Evolutionary conservation across 164 flowering plant species (phyloP), one percentile per base, ranked within the genome.

Genomic region (Liquidambar formosana): DNA sequence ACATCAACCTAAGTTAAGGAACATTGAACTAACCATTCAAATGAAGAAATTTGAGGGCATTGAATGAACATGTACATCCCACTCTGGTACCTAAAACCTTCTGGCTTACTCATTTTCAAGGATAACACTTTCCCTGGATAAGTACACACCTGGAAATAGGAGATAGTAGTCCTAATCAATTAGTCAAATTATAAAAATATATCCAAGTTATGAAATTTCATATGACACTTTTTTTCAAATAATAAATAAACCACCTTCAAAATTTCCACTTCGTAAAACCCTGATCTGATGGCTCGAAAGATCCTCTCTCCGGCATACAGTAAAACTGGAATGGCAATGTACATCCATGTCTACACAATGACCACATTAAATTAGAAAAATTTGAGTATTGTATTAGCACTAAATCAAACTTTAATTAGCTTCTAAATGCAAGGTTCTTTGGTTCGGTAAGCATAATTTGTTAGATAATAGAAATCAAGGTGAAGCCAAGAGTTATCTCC

Each of bases 11-110:
- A 33, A 33, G 2, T 33, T 33, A 33, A 61, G 19, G 61, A 14
- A 27, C 3, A 57, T 45, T 28, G 28, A 33, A 5, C 9, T 62
- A 71, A 84, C 88, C 88, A 85, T 76, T 85, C 82, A 49, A 80
- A 74, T n/a, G 84, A 53, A 47, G 89, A 85, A 66, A 82, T 76
- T 26, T 78, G 74, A 62, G 89, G 89, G 75, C 87, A 85, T 41
- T 85, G 79, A 22, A 85, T 28, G 69, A 71, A 80, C 11, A 81
- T 58, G 28, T 79, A 80, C 89, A 81, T 81, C 41, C 89, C 89
- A 67, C 86, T 83, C 28, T 49, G 59, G 76, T 82, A 79, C 16
- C 22, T 69, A 46, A 85, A 83, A 1, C 79, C 79, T 33, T 71
- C 58, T 43, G 89, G 89, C 57, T 83, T 85, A 6, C 63, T 67